Conservation (phyloP, 805 yeast genomes). For the Monosporozyma aquatica region DNA sequence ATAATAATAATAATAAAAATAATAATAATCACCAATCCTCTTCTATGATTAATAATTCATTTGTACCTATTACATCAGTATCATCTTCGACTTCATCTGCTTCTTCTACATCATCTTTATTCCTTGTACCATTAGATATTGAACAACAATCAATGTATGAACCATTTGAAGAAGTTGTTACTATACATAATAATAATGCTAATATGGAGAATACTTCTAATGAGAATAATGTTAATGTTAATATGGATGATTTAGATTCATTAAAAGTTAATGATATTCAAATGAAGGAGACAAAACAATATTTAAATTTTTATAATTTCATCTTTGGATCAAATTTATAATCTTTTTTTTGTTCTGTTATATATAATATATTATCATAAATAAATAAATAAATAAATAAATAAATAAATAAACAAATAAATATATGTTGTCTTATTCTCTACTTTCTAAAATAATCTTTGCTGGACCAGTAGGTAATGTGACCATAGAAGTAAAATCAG, state of each 20-base stretch:
- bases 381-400: slow-evolving; percentile 2
- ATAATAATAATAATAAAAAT: background rate
- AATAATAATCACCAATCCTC: background rate
- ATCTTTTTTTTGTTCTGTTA: background rate
- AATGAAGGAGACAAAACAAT: slow-evolving; percentile 24
- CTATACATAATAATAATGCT: background rate
- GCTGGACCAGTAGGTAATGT: slow-evolving; percentile 81
- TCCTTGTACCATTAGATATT: slow-evolving; percentile 4
- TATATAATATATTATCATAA: background rate
- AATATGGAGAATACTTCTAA: background rate
- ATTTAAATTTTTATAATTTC: slow-evolving; percentile 25
- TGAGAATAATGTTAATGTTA: background rate
- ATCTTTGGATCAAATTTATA: slow-evolving; percentile 11
- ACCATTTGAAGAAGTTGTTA: slow-evolving; percentile 1
- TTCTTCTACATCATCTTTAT: background rate
- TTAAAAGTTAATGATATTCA: slow-evolving; percentile 17
- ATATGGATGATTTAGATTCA: background rate
- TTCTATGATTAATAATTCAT: background rate
- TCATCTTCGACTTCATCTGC: slow-evolving; percentile 1
- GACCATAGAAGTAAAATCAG: slow-evolving; percentile 86
- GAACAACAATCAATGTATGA: slow-evolving; percentile 7
- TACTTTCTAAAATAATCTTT: slow-evolving; percentile 59
- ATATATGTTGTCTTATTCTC: slow-evolving; percentile 25
- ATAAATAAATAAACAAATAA: background rate
- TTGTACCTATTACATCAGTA: background rate